These are phyloP conservation scores for Trametes sp. DNA, from an alignment of 1,284 basidiomycete species.

Conservation along the genomic window DNA sequence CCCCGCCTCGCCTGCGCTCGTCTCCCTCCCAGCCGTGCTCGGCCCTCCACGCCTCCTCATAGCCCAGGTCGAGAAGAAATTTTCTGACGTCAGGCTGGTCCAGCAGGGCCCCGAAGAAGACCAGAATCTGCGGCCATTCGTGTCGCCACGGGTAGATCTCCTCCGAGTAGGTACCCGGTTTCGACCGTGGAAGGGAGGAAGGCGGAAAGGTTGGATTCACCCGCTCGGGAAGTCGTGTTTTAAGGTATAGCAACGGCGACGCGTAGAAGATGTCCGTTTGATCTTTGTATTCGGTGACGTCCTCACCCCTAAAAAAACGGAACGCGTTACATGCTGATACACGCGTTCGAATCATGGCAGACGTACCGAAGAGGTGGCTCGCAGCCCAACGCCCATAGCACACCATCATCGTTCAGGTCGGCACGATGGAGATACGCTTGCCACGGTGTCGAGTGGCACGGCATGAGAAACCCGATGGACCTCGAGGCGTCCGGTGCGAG, in stretches of 20 bases:
- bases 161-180: conserved; percentile 52
- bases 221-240: conserved; percentile 63
- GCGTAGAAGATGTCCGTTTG: conserved; percentile 88
- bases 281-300: conserved; percentile 70
- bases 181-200: conserved; percentile 64
- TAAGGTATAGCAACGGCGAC: conserved; percentile 75
- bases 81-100: conserved; percentile 55
- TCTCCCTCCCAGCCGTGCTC: conserved; percentile 90
- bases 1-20: conserved; percentile 74
- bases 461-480: conserved; percentile 89
- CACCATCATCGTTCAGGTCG: conserved; percentile 57
- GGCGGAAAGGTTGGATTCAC: conserved; percentile 74
- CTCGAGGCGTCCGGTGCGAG: conserved; percentile 58
- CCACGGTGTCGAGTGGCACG: conserved; percentile 98
- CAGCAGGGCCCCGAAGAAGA: conserved; percentile 82
- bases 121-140: conserved; percentile 82
- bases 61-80: conserved; percentile 67
- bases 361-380: conserved; percentile 87
- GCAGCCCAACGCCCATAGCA: conserved; percentile 87
- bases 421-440: conserved; percentile 86
- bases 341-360: not conserved
- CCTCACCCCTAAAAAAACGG: conserved; percentile 53
- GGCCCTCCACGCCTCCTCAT: conserved; percentile 67
- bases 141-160: conserved; percentile 59
- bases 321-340: conserved; percentile 15